Conservation (phyloP, 768 basidiomycete species). For the Chlorophyllum brunneum region DNA sequence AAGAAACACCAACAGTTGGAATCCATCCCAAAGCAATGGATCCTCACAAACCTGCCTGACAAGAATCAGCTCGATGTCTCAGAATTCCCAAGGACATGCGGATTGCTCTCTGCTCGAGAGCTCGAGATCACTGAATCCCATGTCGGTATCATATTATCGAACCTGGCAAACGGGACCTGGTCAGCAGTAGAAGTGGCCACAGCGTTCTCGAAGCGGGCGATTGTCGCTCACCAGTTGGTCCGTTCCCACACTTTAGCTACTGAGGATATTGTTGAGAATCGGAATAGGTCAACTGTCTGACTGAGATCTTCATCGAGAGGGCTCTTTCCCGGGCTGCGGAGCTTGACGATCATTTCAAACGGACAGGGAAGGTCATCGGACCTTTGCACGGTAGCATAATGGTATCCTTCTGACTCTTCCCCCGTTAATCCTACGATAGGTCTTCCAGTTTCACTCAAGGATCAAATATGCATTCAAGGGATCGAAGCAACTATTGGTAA, state of each 20-base stretch:
- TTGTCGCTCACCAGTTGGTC: conserved; percentile 77
- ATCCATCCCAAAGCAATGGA: conserved; percentile 64
- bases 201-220: conserved; percentile 75
- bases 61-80: conserved; percentile 47
- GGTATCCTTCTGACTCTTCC: conserved; percentile 8
- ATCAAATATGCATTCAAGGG: conserved; percentile 67
- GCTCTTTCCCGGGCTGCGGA: conserved; percentile 61
- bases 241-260: conserved; percentile 19
- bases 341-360: conserved; percentile 58
- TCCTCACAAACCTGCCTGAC: conserved; percentile 43
- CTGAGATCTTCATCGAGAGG: conserved; percentile 77
- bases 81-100: conserved; percentile 49
- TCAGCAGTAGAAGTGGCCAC: conserved; percentile 64
- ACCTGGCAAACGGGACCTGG: conserved; percentile 52
- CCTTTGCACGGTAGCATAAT: conserved; percentile 56
- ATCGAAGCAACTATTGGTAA: conserved; percentile 67
- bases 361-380: conserved; percentile 63
- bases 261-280: not conserved
- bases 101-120: conserved; percentile 52
- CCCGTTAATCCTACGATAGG: conserved; percentile 18
- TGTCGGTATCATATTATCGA: conserved; percentile 44
- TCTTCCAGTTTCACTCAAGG: conserved; percentile 71
- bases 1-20: conserved; percentile 52
- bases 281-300: conserved; percentile 70
- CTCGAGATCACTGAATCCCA: conserved; percentile 40